Evolutionary conservation across 2,329 filamentous ascomycete genomes (phyloP).

Genomic region (Ilyonectria sp.): DNA sequence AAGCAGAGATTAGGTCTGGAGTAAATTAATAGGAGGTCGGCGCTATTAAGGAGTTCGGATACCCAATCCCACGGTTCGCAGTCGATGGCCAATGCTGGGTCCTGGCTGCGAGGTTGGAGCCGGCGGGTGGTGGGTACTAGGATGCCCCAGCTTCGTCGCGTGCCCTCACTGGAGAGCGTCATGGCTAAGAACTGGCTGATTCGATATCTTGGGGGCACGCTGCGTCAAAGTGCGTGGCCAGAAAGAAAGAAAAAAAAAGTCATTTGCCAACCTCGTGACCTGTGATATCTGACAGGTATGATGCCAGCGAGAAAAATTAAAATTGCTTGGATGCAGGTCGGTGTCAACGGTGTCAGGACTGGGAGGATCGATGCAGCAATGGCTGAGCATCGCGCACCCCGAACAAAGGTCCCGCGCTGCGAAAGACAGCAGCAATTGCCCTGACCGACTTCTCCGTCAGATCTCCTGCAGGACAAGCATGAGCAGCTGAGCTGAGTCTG

Average conservation of each 20-base stretch:
- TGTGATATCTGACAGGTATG: conserved; percentile 25
- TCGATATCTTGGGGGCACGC: conserved; percentile 2
- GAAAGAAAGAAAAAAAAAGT: neutral
- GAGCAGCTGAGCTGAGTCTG: conserved; percentile 27
- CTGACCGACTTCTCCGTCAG: neutral
- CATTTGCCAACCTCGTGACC: conserved; percentile 5
- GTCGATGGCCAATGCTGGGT: conserved; percentile 7
- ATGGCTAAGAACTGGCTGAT: conserved; percentile 6
- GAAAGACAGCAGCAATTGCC: neutral
- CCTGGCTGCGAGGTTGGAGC: neutral
- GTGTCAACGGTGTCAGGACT: neutral
- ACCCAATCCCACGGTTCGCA: conserved; percentile 10
- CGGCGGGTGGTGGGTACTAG: conserved; percentile 4
- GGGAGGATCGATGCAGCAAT: conserved; percentile 4
- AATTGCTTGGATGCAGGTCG: conserved; percentile 5
- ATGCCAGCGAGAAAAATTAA: conserved; percentile 1
- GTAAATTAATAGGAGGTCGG: conserved; percentile 7
- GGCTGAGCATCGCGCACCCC: conserved; percentile 25
- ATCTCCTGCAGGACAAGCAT: conserved; percentile 5
- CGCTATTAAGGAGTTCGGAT: conserved; percentile 7
- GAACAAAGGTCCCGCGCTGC: conserved; percentile 4
- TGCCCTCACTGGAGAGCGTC: conserved; percentile 8
- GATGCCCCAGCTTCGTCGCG: conserved; percentile 12
- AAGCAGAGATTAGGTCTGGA: neutral
- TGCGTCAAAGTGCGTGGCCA: neutral